phyloP scores from a whole-genome alignment of 768 basidiomycete genomes.

The Boletus reticulatus region DNA sequence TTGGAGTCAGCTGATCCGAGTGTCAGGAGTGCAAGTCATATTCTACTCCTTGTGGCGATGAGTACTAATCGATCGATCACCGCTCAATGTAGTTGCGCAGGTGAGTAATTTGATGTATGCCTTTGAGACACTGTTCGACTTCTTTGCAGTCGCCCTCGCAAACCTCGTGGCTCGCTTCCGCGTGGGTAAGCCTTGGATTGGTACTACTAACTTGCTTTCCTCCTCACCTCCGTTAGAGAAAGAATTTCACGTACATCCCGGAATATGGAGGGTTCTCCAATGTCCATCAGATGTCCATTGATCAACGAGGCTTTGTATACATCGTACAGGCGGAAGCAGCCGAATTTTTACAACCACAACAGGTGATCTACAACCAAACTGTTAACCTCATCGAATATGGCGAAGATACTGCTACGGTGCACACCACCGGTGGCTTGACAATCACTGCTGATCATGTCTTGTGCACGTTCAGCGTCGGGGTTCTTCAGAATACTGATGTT shows the following conservation, averaged over 20 bases:
- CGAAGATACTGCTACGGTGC: conserved; percentile 45
- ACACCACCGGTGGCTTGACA: conserved; percentile 32
- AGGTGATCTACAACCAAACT: conserved; percentile 48
- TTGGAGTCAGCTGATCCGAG: conserved; percentile 1
- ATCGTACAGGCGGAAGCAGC: conserved; percentile 56
- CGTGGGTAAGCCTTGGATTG: conserved; percentile 44
- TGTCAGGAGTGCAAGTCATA: conserved; percentile 27
- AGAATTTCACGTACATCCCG: conserved; percentile 56
- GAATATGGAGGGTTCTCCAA: conserved; percentile 58
- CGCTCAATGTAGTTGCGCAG: conserved; percentile 21
- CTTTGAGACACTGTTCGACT: conserved; percentile 16
- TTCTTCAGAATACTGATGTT: not conserved
- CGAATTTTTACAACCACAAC: conserved; percentile 46
- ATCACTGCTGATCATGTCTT: not conserved
- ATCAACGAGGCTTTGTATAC: conserved; percentile 59
- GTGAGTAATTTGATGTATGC: conserved; percentile 3
- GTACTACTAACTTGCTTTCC: not conserved
- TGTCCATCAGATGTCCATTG: conserved; percentile 51
- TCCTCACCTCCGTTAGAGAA: conserved; percentile 39
- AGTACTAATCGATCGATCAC: conserved; percentile 4
- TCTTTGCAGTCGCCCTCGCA: conserved; percentile 56
- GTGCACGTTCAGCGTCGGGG: not conserved
- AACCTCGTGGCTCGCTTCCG: conserved; percentile 60
- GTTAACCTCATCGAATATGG: conserved; percentile 49
- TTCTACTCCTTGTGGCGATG: not conserved